These are phyloP conservation scores for Solanum chacoense DNA, from an alignment of 305 asterid species.

Conservation along the genomic window DNA sequence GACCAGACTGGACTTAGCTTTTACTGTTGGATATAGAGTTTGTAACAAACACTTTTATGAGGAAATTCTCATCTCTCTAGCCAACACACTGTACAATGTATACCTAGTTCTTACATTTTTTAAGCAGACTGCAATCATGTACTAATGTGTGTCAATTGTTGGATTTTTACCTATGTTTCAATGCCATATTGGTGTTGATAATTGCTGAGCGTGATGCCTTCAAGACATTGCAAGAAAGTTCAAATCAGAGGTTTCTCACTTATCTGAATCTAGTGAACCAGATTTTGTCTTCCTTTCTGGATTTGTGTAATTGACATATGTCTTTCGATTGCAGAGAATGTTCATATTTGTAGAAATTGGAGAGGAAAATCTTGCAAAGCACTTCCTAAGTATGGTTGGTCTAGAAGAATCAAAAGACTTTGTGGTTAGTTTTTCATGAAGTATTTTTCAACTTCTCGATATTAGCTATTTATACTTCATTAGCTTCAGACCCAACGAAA, in stretches of 20 bases:
- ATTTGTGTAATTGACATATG: neutral
- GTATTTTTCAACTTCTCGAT: too few relatives aligned
- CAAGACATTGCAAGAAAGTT: slow-evolving; percentile 58
- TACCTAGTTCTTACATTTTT: neutral
- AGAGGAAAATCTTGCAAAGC: slow-evolving; percentile 74
- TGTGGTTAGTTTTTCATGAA: too few relatives aligned
- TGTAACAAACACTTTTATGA: too few relatives aligned
- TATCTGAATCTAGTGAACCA: neutral
- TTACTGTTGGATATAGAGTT: too few relatives aligned
- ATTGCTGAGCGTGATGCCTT: slow-evolving; percentile 59
- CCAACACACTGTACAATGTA: too few relatives aligned
- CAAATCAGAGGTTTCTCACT: slow-evolving; percentile 55
- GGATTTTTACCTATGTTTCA: neutral
- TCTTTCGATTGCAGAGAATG: slow-evolving; percentile 47
- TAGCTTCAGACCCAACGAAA: too few relatives aligned
- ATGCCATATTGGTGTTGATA: slow-evolving; percentile 51
- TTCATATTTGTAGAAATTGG: slow-evolving; percentile 50
- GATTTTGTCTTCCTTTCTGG: neutral
- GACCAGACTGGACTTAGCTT: too few relatives aligned
- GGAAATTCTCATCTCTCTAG: too few relatives aligned
- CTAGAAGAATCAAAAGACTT: too few relatives aligned
- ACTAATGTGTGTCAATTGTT: neutral
- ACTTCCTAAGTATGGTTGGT: too few relatives aligned
- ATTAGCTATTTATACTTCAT: too few relatives aligned
- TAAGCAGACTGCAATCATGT: neutral